phyloP scores from a whole-genome alignment of 805 yeast species.

The Spathaspora arborariae region DNA sequence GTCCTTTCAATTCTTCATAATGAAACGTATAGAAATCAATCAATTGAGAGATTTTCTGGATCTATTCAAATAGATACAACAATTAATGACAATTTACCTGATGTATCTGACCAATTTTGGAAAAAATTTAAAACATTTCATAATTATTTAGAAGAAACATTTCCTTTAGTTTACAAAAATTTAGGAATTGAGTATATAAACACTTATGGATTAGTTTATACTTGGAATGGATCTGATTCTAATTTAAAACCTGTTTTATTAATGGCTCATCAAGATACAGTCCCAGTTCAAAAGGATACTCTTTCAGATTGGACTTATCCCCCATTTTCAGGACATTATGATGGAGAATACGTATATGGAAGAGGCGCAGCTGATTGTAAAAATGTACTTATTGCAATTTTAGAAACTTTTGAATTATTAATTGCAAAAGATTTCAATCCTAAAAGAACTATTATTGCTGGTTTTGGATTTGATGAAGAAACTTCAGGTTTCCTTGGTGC shows the following conservation, averaged over 20 bases:
- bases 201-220: constrained; percentile 58
- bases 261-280: constrained; percentile 78
- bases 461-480: constrained; percentile 82
- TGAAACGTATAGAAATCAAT: constrained; percentile 21
- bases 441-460: constrained; percentile 55
- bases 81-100: constrained; percentile 49
- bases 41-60: constrained; percentile 45
- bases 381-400: constrained; percentile 58
- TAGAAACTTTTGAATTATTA: constrained; percentile 63
- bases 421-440: constrained; percentile 52
- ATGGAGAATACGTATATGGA: constrained; percentile 67
- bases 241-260: constrained; percentile 65
- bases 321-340: constrained; percentile 59
- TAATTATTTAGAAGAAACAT: constrained; percentile 46
- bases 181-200: constrained; percentile 55
- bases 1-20: constrained; percentile 25
- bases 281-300: constrained; percentile 65
- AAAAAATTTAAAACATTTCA: constrained; percentile 43
- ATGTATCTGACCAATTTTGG: constrained; percentile 50
- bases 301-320: constrained; percentile 58
- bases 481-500: constrained; percentile 67
- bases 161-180: constrained; percentile 49
- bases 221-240: constrained; percentile 50
- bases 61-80: constrained; percentile 68
- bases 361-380: constrained; percentile 80